Conservation (phyloP, 108 stramenopile genomes). For the Nitzschia sp. region DNA sequence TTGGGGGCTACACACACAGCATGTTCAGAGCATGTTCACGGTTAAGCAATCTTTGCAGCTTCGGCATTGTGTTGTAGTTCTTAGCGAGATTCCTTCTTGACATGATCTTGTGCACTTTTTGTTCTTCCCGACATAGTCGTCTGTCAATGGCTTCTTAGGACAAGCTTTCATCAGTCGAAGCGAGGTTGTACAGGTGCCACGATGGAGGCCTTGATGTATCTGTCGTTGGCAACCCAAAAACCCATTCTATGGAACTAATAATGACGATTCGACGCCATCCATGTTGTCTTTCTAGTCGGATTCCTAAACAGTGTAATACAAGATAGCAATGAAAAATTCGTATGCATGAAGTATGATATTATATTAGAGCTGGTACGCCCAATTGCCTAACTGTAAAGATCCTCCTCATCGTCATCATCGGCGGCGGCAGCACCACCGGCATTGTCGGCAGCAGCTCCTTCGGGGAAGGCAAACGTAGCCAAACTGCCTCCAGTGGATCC, state of each 20-base stretch:
- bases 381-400: conserved; percentile 83
- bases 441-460: conserved; percentile 45
- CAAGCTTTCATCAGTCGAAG: conserved; percentile 64
- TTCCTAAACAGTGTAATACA: too few relatives aligned
- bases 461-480: conserved; percentile 90
- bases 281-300: too few relatives aligned
- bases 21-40: conserved; percentile 69
- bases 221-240: conserved; percentile 33
- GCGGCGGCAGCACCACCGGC: conserved; percentile 47
- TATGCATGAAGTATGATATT: too few relatives aligned
- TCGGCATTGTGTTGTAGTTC: conserved; percentile 48
- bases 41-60: conserved; percentile 63
- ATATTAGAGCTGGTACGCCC: too few relatives aligned
- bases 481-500: conserved; percentile 86
- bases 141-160: conserved; percentile 56
- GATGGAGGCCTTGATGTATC: neutral
- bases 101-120: conserved; percentile 50
- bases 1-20: conserved; percentile 61
- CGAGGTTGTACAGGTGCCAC: conserved; percentile 68
- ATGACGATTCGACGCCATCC: conserved; percentile 58
- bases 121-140: conserved; percentile 55
- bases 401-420: conserved; percentile 89
- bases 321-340: too few relatives aligned
- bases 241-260: conserved; percentile 87
- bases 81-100: conserved; percentile 41